Percentiles rank a stretch among this genome's conserved stretches.
These are phyloP conservation scores for Glaciozyma antarctica DNA, from an alignment of 768 basidiomycete species.

Conservation along the genomic window DNA sequence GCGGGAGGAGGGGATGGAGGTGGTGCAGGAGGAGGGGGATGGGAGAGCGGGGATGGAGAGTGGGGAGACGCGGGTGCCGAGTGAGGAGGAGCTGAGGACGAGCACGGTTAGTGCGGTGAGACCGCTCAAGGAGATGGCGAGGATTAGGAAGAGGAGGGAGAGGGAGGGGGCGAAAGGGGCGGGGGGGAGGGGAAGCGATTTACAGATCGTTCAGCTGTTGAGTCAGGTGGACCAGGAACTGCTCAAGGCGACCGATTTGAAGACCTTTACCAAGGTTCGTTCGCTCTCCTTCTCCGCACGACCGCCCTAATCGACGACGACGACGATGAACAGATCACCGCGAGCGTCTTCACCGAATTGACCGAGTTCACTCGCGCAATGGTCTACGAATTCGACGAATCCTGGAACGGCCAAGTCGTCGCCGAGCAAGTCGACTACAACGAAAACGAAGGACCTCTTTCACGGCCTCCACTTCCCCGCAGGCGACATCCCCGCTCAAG, in stretches of 20 bases:
- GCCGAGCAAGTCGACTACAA: slow-evolving; percentile 72
- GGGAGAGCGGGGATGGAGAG: too few species aligned
- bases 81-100: too few species aligned
- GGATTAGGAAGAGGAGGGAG: too few species aligned
- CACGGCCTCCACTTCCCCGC: slow-evolving; percentile 50
- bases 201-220: slow-evolving; percentile 71
- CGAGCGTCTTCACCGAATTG: slow-evolving; percentile 64
- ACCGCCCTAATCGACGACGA: slow-evolving; percentile 32
- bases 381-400: slow-evolving; percentile 48
- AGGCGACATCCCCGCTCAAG: slow-evolving; percentile 47
- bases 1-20: too few species aligned
- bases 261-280: slow-evolving; percentile 48
- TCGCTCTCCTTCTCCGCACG: neutral
- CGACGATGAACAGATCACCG: slow-evolving; percentile 48
- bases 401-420: slow-evolving; percentile 45
- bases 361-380: slow-evolving; percentile 73
- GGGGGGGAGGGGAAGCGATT: slow-evolving; percentile 43
- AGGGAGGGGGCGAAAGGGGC: slow-evolving; percentile 3
- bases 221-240: slow-evolving; percentile 73
- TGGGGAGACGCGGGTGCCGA: too few species aligned
- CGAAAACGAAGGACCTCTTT: slow-evolving; percentile 61
- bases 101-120: too few species aligned
- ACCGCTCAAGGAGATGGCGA: too few species aligned
- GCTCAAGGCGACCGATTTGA: slow-evolving; percentile 54
- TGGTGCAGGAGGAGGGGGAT: too few species aligned